Conservation (phyloP, 2,329 filamentous ascomycete genomes). For the Colletotrichum tropicicola region DNA sequence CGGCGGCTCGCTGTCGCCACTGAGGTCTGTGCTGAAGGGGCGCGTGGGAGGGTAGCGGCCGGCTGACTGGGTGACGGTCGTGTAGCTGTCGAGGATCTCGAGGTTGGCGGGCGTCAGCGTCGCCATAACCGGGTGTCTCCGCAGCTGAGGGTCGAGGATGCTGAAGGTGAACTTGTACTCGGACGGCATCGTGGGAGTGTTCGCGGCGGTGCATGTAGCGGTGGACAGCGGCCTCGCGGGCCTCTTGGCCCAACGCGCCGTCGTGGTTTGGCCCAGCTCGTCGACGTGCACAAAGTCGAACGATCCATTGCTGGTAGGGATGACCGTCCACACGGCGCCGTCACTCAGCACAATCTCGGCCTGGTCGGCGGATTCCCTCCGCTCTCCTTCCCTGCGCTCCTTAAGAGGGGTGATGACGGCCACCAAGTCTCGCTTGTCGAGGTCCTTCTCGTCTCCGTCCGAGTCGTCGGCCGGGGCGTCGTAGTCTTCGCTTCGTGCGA, state of each 20-base stretch:
- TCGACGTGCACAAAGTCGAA: slow-evolving; percentile 74
- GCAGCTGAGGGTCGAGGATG: slow-evolving; percentile 73
- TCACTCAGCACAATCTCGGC: slow-evolving; percentile 74
- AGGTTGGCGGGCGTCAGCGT: slow-evolving; percentile 70
- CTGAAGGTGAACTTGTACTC: slow-evolving; percentile 78
- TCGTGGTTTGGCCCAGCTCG: slow-evolving; percentile 64
- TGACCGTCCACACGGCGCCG: slow-evolving; percentile 67
- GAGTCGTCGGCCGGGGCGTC: slow-evolving; percentile 48
- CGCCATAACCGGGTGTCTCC: slow-evolving; percentile 80
- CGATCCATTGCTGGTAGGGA: slow-evolving; percentile 61
- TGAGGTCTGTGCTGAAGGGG: slow-evolving; percentile 34
- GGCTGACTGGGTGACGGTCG: slow-evolving; percentile 59
- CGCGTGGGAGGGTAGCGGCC: slow-evolving; percentile 57
- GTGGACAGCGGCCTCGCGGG: slow-evolving; percentile 34
- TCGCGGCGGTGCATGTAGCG: slow-evolving; percentile 30
- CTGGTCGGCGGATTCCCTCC: slow-evolving; percentile 56
- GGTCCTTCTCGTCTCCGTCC: slow-evolving; percentile 59
- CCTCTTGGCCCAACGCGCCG: slow-evolving; percentile 75
- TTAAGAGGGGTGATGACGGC: slow-evolving; percentile 71
- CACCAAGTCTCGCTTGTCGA: slow-evolving; percentile 63
- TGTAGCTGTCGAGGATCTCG: slow-evolving; percentile 76
- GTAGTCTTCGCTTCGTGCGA: slow-evolving; percentile 78
- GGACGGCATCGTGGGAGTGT: slow-evolving; percentile 35
- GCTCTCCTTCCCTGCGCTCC: slow-evolving; percentile 54
- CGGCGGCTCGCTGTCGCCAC: slow-evolving; percentile 25